These are phyloP conservation scores for Tolypocladium amazonense DNA, from an alignment of 2,329 filamentous ascomycete species.

Conservation along the genomic window DNA sequence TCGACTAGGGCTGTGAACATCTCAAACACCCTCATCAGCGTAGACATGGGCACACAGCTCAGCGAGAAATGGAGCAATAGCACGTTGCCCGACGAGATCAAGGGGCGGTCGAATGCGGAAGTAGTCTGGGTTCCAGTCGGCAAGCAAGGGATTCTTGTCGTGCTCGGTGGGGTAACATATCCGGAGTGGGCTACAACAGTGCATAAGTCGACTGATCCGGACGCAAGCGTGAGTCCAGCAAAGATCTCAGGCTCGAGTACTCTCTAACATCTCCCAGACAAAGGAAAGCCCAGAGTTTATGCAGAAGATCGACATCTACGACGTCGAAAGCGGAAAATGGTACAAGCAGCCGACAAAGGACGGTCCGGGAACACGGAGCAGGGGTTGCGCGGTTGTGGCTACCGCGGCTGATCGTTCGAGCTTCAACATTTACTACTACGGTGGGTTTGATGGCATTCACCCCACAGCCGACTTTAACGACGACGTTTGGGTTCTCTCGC, in stretches of 20 bases:
- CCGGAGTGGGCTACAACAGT: constrained; percentile 34
- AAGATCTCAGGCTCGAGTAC: no score
- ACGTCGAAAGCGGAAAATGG: constrained; percentile 60
- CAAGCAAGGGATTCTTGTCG: constrained; percentile 62
- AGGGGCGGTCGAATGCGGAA: constrained; percentile 51
- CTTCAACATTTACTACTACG: constrained; percentile 79
- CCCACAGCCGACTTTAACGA: constrained; percentile 33
- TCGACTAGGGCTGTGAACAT: constrained; percentile 29
- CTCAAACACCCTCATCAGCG: constrained; percentile 46
- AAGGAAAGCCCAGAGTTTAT: constrained; percentile 61
- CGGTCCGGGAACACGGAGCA: constrained; percentile 45
- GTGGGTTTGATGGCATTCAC: constrained; percentile 54
- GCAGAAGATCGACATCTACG: constrained; percentile 64
- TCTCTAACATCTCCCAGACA: constrained; percentile 27
- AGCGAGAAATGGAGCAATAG: constrained; percentile 45
- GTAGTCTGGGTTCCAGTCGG: constrained; percentile 72
- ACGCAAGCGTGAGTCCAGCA: constrained; percentile 19
- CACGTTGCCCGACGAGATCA: constrained; percentile 37
- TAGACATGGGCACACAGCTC: constrained; percentile 46
- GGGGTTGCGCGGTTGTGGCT: constrained; percentile 68
- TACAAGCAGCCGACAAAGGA: constrained; percentile 55
- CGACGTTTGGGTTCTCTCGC: constrained; percentile 70
- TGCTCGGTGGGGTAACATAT: constrained; percentile 62
- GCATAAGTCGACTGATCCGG: constrained; percentile 15
- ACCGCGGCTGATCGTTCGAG: constrained; percentile 60